These are phyloP conservation scores for Globisporangium lucens DNA, from an alignment of 352 stramenopile species.

Conservation along the genomic window DNA sequence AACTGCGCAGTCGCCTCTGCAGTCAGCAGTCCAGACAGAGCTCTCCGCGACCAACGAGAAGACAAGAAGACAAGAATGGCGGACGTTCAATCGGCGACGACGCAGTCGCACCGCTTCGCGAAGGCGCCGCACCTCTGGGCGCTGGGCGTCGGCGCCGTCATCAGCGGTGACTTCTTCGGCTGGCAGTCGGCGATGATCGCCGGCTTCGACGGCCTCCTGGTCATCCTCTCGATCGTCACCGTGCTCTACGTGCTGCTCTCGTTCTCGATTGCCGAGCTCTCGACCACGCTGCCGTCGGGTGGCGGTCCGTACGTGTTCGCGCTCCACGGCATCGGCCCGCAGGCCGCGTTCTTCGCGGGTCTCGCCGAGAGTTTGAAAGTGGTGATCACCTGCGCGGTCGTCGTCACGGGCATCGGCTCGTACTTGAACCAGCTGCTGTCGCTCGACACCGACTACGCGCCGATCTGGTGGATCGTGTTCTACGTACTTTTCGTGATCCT, in stretches of 20 bases:
- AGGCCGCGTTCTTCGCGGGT: constrained; percentile 58
- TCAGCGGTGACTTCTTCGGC: constrained; percentile 63
- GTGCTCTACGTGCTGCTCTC: constrained; percentile 61
- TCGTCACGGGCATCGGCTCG: constrained; percentile 62
- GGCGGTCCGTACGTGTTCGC: constrained; percentile 67
- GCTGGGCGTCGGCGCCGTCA: constrained; percentile 50
- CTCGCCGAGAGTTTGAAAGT: constrained; percentile 71
- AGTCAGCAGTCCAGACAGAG: not conserved
- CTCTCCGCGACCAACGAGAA: not conserved
- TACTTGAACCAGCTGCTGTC: constrained; percentile 61
- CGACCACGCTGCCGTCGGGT: constrained; percentile 44
- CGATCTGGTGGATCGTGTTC: constrained; percentile 59
- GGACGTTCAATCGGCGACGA: not conserved
- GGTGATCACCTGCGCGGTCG: constrained; percentile 53
- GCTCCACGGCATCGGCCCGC: constrained; percentile 50
- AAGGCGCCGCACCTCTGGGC: constrained; percentile 57
- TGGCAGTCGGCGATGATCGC: constrained; percentile 55
- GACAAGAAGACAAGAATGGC: not conserved
- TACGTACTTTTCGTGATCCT: constrained; percentile 61
- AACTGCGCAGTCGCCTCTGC: not conserved
- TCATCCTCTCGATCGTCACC: constrained; percentile 54
- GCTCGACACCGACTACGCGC: constrained; percentile 33
- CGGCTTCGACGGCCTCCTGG: constrained; percentile 54
- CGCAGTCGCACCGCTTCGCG: constrained; percentile 36
- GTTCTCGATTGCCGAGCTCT: constrained; percentile 74